These are phyloP conservation scores for Paramecium primaurelia DNA, from an alignment of 73 alveolate species.

Conservation along the genomic window DNA sequence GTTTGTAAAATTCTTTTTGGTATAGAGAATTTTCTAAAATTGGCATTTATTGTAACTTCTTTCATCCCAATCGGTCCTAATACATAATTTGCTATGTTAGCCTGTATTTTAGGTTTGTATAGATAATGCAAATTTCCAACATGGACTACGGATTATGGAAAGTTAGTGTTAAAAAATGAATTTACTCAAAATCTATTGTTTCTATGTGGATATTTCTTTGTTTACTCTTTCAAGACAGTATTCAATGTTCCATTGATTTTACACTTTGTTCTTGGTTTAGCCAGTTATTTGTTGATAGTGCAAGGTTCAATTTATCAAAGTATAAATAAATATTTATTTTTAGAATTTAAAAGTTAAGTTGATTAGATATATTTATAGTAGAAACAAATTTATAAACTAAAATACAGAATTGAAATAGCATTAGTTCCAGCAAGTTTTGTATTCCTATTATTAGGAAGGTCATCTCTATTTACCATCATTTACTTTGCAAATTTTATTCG, in stretches of 20 bases:
- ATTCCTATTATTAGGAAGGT: not conserved
- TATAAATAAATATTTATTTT: not conserved
- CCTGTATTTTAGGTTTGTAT: not conserved
- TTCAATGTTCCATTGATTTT: not conserved
- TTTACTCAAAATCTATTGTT: not conserved
- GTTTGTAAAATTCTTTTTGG: not conserved
- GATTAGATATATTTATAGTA: not conserved
- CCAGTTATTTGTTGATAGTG: not conserved
- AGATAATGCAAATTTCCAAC: not conserved
- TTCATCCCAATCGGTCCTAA: not conserved
- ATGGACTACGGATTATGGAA: not conserved
- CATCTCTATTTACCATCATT: not conserved
- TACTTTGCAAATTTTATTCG: not conserved
- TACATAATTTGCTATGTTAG: not conserved
- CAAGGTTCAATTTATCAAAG: not conserved
- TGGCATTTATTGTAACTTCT: not conserved
- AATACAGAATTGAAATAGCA: not conserved
- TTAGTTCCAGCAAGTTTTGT: not conserved
- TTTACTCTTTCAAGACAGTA: not conserved
- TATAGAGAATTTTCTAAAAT: not conserved
- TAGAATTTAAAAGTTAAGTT: not conserved
- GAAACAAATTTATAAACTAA: not conserved
- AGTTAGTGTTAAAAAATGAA: not conserved
- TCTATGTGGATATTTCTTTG: not conserved
- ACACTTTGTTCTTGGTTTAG: conserved; percentile 27